phyloP scores from a whole-genome alignment of 2,329 filamentous ascomycete genomes.

The Cadophora malorum region DNA sequence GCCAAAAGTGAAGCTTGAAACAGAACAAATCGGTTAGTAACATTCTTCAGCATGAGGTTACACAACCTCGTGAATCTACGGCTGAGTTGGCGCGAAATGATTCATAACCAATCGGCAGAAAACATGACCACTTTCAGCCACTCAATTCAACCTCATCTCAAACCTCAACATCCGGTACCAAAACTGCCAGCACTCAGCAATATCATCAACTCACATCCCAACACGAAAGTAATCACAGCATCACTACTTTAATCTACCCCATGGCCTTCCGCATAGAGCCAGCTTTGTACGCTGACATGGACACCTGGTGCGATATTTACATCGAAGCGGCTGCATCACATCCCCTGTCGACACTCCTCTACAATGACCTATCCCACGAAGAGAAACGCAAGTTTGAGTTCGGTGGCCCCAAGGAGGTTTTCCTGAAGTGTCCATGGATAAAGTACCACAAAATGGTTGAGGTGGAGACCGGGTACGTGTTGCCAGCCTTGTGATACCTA shows the following conservation, averaged over 20 bases:
- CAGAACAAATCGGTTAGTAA: too few species aligned
- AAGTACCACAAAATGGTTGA: background rate
- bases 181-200: background rate
- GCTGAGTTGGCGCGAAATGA: background rate
- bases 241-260: background rate
- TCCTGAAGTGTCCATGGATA: background rate
- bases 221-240: background rate
- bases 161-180: background rate
- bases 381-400: background rate
- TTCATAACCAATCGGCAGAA: background rate
- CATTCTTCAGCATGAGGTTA: background rate
- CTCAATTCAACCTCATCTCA: background rate
- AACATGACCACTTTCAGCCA: background rate
- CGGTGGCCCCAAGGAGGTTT: background rate
- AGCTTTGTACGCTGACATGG: background rate
- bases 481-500: background rate
- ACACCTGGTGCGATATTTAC: background rate
- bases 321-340: background rate
- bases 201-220: background rate
- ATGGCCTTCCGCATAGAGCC: background rate
- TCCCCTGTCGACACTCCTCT: background rate
- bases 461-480: background rate
- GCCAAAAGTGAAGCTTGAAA: too few species aligned
- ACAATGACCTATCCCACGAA: background rate
- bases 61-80: background rate